Percentiles rank a stretch among this genome's conserved stretches.
phyloP scores from a whole-genome alignment of 2,329 filamentous ascomycete species.

The Aureobasidium sp. region DNA sequence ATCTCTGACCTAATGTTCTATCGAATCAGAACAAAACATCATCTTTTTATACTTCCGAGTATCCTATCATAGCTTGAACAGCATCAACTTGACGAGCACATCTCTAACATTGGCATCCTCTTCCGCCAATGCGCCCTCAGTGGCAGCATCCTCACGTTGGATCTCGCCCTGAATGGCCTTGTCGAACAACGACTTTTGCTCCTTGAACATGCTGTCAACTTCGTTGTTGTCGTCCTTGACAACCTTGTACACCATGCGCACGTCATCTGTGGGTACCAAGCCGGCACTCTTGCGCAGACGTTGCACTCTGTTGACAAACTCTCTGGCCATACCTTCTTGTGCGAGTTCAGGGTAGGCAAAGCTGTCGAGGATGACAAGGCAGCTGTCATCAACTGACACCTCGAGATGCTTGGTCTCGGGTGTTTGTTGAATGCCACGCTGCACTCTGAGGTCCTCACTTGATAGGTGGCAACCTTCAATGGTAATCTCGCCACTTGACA shows the following conservation, averaged over 20 bases:
- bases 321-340: constrained; percentile 79
- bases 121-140: constrained; percentile 35
- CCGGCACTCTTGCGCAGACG: constrained; percentile 89
- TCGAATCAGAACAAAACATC: not conserved
- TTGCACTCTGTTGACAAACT: constrained; percentile 90
- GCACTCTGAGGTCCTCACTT: constrained; percentile 75
- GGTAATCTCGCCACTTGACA: constrained; percentile 62
- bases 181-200: constrained; percentile 27
- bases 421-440: constrained; percentile 67
- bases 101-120: constrained; percentile 80
- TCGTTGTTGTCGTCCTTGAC: constrained; percentile 40
- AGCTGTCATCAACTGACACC: constrained; percentile 80
- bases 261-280: constrained; percentile 82
- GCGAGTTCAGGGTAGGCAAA: constrained; percentile 76
- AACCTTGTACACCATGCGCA: constrained; percentile 88
- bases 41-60: not conserved
- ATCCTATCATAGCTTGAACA: constrained; percentile 55
- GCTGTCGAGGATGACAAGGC: constrained; percentile 83
- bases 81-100: constrained; percentile 62
- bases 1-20: not conserved
- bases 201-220: constrained; percentile 29
- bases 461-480: constrained; percentile 82
- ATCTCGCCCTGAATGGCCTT: constrained; percentile 37
- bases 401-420: constrained; percentile 66
- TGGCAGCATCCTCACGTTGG: constrained; percentile 34